Evolutionary conservation across 1,284 basidiomycete genomes (phyloP), one percentile per base, ranked within the genome.

Genomic region (Heterobasidion irregulare): DNA sequence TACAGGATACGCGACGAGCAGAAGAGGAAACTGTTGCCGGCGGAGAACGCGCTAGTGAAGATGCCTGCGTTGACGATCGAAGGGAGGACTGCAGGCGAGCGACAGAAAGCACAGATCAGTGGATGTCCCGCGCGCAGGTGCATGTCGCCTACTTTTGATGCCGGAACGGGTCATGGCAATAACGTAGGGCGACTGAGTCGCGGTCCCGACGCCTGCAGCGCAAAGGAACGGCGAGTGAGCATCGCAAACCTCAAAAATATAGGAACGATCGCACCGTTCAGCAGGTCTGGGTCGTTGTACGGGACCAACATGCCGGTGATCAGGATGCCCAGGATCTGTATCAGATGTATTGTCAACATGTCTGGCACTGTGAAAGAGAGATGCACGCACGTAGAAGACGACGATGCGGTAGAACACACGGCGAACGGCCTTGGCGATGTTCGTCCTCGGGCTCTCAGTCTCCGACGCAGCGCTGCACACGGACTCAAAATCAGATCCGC

Each of bases 291-390:
- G 65, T 92, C 82, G 66, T 85, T 75, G 66, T 79, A 92, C 0
- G 89, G 82, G 33, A 94, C 87, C 33, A 93, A 75, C 75, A 92
- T 83, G 56, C 92, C 89, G 56, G 91, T 86, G 64, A 90, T 78
- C 52, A 88, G 68, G 53, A 93, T 79, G n/a, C 83, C 84, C 47
- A 82, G 69, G 57, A 87, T 74, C 82, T 84, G 58, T n/a, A n/a
- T n/a, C n/a, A n/a, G n/a, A n/a, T n/a, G n/a, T n/a, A n/a, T n/a
- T n/a, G n/a, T n/a, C n/a, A n/a, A n/a, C n/a, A n/a, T n/a, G n/a
- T n/a, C n/a, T n/a, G n/a, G n/a, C n/a, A n/a, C n/a, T n/a, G n/a
- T n/a, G n/a, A n/a, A n/a, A 12, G 3, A 18, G 18, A 35, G 44
- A 74, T 13, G 15, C 9, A 59, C 67, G 32, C 52, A 70, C 81